Conservation (phyloP, 2,329 filamentous ascomycete species). For the Cladosporium austrohemisphaericum region DNA sequence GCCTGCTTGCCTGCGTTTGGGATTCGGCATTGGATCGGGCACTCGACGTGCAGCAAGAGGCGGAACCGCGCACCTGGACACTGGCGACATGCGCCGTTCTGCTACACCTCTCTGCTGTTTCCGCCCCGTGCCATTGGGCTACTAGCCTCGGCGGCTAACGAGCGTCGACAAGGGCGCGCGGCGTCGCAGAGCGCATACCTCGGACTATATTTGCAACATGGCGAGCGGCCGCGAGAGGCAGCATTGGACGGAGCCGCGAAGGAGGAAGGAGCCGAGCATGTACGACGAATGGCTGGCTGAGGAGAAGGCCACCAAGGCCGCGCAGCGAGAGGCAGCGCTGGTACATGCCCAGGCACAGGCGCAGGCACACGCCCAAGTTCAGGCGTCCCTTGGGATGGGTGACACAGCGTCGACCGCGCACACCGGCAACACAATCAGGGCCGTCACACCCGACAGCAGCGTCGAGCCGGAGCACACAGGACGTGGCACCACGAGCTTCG, state of each 20-base stretch:
- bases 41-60: neutral
- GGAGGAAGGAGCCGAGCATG: conserved; percentile 29
- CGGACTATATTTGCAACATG: neutral
- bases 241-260: conserved; percentile 19
- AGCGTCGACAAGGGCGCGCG: neutral
- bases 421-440: conserved; percentile 10
- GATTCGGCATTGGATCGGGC: neutral
- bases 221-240: conserved; percentile 12
- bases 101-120: neutral
- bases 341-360: neutral
- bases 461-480: conserved; percentile 15
- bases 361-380: conserved; percentile 7
- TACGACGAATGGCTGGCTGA: conserved; percentile 33
- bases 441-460: conserved; percentile 15
- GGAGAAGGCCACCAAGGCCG: conserved; percentile 18
- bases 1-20: too few relatives aligned
- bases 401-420: conserved; percentile 12
- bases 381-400: conserved; percentile 5
- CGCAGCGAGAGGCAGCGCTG: conserved; percentile 7
- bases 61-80: neutral
- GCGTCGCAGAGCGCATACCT: neutral
- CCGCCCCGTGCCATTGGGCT: conserved; percentile 13
- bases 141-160: conserved; percentile 10
- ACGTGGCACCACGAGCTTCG: conserved; percentile 29
- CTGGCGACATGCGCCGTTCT: conserved; percentile 9